Evolutionary conservation across 192 early-diverging fungal genomes (phyloP), one percentile per base, ranked within the genome.

Genomic region (Globomyces pollinis-pini): DNA sequence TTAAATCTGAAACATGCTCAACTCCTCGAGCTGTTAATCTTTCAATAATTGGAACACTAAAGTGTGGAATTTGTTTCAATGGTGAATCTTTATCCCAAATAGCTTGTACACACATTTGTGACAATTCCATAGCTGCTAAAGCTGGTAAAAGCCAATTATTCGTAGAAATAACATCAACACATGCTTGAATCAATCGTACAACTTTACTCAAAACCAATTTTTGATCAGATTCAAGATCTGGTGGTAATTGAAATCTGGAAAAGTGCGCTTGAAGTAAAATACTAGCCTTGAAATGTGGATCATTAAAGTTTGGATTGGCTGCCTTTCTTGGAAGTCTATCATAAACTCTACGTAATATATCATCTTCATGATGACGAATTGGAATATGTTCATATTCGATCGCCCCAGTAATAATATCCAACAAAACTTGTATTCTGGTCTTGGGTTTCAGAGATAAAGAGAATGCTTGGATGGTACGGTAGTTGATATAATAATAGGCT

Each of bases 61-160:
- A 74, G 64, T 88, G 89, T 44, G 96, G 96, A 9, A 99, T 67
- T 74, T 99, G 96, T 53, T 88, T 85, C 50, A 99, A 71, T 29
- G 86, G 86, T 31, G 92, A 90, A 52, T 95, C 91, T 13, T 81
- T 77, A 68, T 98, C 89, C 96, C 94, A 98, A 43, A 96, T 77
- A 0, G 93, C 93, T 71, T 99, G 96, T 13, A 99, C 93, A 30
- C 70, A 73, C 94, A 98, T 98, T 73, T 99, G 96, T 29, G 88
- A 84, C 68, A 99, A 64, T 65, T 99, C 96, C 96, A 99, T 99
- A 12, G 91, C 75, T 0, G 88, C 81, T 57, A 98, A 64, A 8
- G 93, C 92, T 1, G 92, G 91, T 5, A 79, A 76, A 58, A 97
- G 73, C 91, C 90, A 96, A 16, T 89, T 91, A 61, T 90, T 85